Evolutionary conservation across 306 rosid species (phyloP).

Genomic region (Trifolium pratense): DNA sequence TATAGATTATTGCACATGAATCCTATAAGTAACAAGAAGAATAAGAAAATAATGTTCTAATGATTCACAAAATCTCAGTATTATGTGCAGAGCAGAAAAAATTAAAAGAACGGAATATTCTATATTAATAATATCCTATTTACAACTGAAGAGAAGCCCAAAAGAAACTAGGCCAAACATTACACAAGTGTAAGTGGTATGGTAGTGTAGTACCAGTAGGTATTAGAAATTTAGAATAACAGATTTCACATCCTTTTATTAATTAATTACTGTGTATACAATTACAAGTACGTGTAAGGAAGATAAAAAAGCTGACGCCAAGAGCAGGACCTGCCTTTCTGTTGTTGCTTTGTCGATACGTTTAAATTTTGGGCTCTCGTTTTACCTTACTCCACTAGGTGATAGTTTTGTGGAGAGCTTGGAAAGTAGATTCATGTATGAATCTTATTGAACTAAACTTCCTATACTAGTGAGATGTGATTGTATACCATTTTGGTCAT

Average conservation of each 20-base stretch:
- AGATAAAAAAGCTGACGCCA: not conserved
- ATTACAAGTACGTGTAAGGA: not conserved
- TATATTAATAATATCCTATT: not conserved
- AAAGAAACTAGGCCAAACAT: not conserved
- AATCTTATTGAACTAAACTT: conserved; percentile 9
- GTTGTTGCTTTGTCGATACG: not conserved
- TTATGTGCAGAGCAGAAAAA: not conserved
- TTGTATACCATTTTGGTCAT: not conserved
- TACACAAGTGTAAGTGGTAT: not conserved
- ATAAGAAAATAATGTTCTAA: not conserved
- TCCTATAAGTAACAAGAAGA: not conserved
- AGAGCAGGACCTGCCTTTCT: not conserved
- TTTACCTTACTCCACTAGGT: not conserved
- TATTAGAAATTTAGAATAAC: not conserved
- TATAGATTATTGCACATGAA: not conserved
- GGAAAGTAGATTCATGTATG: not conserved
- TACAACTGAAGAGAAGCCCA: not conserved
- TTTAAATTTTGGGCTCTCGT: not conserved
- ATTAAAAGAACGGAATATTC: not conserved
- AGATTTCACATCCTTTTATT: not conserved
- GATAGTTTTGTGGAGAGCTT: not conserved
- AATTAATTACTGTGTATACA: not conserved
- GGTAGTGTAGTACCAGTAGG: not conserved
- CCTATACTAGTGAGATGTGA: not conserved
- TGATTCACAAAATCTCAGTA: not conserved